phyloP scores from a whole-genome alignment of 768 basidiomycete species.

The Dacryopinax primogenitus region DNA sequence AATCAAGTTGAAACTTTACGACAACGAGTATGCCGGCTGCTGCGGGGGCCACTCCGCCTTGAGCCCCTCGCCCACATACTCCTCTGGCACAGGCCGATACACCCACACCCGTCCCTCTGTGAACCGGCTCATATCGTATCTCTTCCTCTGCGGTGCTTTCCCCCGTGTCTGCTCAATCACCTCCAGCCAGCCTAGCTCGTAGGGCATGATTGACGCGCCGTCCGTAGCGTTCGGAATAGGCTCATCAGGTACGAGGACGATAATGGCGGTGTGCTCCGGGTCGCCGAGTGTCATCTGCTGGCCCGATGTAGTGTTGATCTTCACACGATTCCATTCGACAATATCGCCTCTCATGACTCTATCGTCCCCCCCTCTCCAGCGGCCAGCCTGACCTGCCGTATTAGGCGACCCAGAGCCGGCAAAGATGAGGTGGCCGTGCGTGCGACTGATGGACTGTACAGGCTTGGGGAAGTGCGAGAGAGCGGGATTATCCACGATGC shows the following conservation, averaged over 20 bases:
- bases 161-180: constrained; percentile 45
- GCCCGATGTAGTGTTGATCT: constrained; percentile 20
- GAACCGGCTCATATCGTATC: constrained; percentile 36
- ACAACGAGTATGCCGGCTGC: not conserved
- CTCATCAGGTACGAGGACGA: constrained; percentile 30
- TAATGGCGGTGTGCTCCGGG: constrained; percentile 45
- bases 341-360: constrained; percentile 43
- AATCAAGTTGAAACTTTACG: not conserved
- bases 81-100: constrained; percentile 34
- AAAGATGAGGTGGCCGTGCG: constrained; percentile 45
- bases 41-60: not conserved
- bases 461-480: constrained; percentile 36
- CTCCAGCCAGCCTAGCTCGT: constrained; percentile 34
- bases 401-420: constrained; percentile 29
- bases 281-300: constrained; percentile 31
- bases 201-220: constrained; percentile 29
- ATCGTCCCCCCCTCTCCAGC: constrained; percentile 43
- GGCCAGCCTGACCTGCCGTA: constrained; percentile 29
- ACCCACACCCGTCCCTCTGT: constrained; percentile 46
- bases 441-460: constrained; percentile 37
- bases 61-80: not conserved
- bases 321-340: constrained; percentile 39
- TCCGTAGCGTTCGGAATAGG: constrained; percentile 26
- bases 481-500: constrained; percentile 24
- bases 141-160: constrained; percentile 29